Evolutionary conservation across 176 grass and related monocot species (phyloP).

Genomic region (Alopecurus myosuroides): DNA sequence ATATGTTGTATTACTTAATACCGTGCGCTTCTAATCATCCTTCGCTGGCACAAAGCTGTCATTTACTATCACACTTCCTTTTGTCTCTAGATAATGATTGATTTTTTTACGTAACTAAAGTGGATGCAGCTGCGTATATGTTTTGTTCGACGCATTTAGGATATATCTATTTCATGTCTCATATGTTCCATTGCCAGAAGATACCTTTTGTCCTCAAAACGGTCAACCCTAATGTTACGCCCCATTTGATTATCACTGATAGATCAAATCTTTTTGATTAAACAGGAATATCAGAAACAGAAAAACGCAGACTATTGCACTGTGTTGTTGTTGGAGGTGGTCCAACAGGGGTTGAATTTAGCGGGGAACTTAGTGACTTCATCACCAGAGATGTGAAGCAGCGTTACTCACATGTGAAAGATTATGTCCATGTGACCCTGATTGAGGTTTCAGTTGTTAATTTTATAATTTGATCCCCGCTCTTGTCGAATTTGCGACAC

Average conservation of each 20-base stretch:
- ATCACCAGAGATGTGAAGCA: constrained; percentile 85
- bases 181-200: neutral
- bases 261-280: neutral
- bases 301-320: constrained; percentile 82
- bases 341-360: constrained; percentile 97
- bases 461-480: constrained; percentile 1
- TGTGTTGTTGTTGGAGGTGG: constrained; percentile 98
- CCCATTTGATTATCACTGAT: neutral
- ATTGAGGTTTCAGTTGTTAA: constrained; percentile 68
- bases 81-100: neutral
- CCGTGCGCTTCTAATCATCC: neutral
- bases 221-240: neutral
- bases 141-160: neutral
- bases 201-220: neutral
- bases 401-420: constrained; percentile 92
- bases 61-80: neutral
- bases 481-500: neutral
- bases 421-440: constrained; percentile 87
- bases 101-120: neutral
- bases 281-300: constrained; percentile 74
- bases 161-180: neutral
- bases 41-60: neutral
- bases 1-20: neutral
- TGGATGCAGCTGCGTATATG: neutral
- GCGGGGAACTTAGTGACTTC: constrained; percentile 99